Evolutionary conservation across 148 eudicot species (phyloP), one percentile per base, ranked within the genome.

Genomic region (Nepenthes gracilis): DNA sequence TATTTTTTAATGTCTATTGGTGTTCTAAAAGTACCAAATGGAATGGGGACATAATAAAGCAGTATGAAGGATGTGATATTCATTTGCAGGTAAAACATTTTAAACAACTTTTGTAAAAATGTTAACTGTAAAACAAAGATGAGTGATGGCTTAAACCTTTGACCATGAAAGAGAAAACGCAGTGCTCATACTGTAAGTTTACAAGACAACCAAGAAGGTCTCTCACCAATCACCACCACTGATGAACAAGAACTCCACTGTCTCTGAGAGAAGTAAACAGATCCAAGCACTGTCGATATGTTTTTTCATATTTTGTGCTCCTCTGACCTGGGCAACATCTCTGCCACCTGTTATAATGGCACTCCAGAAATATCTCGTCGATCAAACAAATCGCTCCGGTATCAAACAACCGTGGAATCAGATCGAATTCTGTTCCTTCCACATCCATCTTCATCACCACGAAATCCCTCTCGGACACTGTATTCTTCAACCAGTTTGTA

Each of bases 371-470:
- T 34, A 92, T 77, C 77, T 92, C 98, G 61, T 92, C 96, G 2
- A 92, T 84, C 82, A 88, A 79, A 63, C 98, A 93, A 62, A 93
- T 93, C 0, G 98, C 98, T 5, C 98, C 96, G 0, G 98, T 88
- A 52, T 93, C 78, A 71, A 88, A 64, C 77, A 93, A 68, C 78
- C 84, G 82, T 0, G 98, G 96, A 12, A 93, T 84, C 72, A 93
- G 75, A 65, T 88, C 84, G 59, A 93, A 93, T 68, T 88, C 98
- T 1, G 95, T 86, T 57, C 95, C 98, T 77, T 88, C 96, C 15
- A 93, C 95, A 72, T 86, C 98, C 98, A 93, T 93, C 72, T 93
- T 93, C 91, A 93, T 82, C 72, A 93, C 98, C 55, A 93, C 96
- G 63, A 75, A 88, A 65, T 93, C 96, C 52, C 59, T 77, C 75